Evolutionary conservation across 495 filamentous ascomycete species (phyloP).

Genomic region (Penicillium macrosclerotiorum): DNA sequence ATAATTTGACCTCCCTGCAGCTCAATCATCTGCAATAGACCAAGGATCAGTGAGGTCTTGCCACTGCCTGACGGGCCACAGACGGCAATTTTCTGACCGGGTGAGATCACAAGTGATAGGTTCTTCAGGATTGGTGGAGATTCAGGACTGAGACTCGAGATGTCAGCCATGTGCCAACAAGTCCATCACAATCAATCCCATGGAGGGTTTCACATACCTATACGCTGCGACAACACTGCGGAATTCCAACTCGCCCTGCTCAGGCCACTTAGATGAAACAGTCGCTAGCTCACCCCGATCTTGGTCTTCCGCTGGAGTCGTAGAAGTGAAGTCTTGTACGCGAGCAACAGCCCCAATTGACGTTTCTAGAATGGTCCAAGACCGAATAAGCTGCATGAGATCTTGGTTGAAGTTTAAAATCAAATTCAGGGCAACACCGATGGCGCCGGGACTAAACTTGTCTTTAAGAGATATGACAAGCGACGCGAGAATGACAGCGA

Average conservation of each 20-base stretch:
- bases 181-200: too few relatives aligned
- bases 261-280: constrained; percentile 1
- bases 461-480: constrained; percentile 12
- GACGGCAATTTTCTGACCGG: constrained; percentile 29
- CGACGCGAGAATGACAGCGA: constrained; percentile 30
- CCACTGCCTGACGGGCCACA: constrained; percentile 43
- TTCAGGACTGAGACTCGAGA: not conserved
- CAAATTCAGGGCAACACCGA: constrained; percentile 23
- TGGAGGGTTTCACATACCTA: constrained; percentile 2
- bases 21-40: constrained; percentile 44
- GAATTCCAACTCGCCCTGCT: constrained; percentile 5
- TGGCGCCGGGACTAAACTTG: constrained; percentile 11
- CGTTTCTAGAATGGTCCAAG: constrained; percentile 23
- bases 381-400: constrained; percentile 8
- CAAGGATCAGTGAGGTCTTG: constrained; percentile 38
- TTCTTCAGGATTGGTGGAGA: constrained; percentile 10
- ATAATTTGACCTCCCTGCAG: constrained; percentile 27
- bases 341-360: constrained; percentile 25
- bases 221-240: constrained; percentile 7
- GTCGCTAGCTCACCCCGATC: not conserved
- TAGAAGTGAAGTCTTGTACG: constrained; percentile 15
- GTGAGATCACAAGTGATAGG: constrained; percentile 21
- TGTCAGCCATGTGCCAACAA: too few relatives aligned
- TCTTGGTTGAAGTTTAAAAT: constrained; percentile 16
- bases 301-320: constrained; percentile 14